These are phyloP conservation scores for Salvia rosmarinus DNA, from an alignment of 257 asterid species.

Conservation along the genomic window DNA sequence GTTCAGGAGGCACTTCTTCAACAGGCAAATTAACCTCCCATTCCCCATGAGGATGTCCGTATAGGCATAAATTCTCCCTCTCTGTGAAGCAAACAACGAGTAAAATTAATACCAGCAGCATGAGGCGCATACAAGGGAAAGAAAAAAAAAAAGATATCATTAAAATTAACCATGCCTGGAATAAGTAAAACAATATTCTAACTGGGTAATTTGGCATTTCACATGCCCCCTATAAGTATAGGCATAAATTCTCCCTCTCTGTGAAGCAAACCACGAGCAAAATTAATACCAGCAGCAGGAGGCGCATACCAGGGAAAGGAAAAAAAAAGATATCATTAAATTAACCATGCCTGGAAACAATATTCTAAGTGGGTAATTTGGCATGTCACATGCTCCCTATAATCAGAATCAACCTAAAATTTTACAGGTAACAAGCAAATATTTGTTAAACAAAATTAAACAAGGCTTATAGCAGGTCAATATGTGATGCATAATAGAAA, in stretches of 20 bases:
- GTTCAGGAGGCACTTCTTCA: conserved; percentile 77
- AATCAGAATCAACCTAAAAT: neutral
- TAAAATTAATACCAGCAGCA: conserved; percentile 30
- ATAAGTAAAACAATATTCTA: neutral
- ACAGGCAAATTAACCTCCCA: conserved; percentile 82
- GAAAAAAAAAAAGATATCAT: neutral
- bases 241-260: conserved; percentile 70
- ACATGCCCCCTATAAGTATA: too few relatives aligned
- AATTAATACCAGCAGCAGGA: conserved; percentile 29
- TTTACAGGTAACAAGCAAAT: conserved; percentile 1
- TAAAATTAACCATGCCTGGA: neutral
- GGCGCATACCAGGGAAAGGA: neutral
- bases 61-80: conserved; percentile 67
- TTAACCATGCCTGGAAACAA: neutral
- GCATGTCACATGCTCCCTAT: neutral
- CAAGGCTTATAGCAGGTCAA: neutral
- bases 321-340: neutral
- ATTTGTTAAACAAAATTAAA: conserved; percentile 8
- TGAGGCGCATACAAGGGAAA: neutral
- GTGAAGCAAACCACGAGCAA: conserved; percentile 35
- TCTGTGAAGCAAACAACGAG: conserved; percentile 46
- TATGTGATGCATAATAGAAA: neutral
- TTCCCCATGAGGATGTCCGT: conserved; percentile 61
- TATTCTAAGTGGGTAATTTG: neutral
- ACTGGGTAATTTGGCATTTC: too few relatives aligned